Conservation (phyloP, 108 stramenopile species). For the Pseudonitzschia multiseries region DNA sequence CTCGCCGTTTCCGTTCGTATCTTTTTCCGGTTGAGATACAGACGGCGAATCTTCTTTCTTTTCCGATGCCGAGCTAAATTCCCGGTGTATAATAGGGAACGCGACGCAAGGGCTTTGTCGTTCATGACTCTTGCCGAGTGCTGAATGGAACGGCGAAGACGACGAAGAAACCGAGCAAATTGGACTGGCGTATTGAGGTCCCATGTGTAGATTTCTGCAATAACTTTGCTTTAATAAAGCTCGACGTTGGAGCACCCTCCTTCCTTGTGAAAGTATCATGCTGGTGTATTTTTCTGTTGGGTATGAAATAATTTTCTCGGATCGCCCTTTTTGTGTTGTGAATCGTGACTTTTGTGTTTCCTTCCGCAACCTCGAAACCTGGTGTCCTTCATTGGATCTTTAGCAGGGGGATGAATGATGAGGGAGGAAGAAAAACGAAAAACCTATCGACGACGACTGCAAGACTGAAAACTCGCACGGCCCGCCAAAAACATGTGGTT, state of each 20-base stretch:
- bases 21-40: background rate
- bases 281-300: background rate
- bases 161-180: constrained; percentile 12
- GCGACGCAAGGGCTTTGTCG: background rate
- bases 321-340: background rate
- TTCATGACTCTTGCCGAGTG: background rate
- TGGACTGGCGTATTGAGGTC: background rate
- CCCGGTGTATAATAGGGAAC: background rate
- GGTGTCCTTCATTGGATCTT: background rate
- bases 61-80: background rate
- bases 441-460: background rate
- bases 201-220: background rate
- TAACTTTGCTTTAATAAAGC: background rate
- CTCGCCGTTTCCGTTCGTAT: background rate
- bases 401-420: background rate
- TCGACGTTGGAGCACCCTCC: background rate
- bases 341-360: background rate
- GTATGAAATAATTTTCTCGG: background rate
- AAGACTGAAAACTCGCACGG: background rate
- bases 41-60: background rate
- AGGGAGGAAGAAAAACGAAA: background rate
- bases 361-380: background rate
- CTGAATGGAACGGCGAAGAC: background rate
- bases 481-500: too few species aligned
- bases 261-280: constrained; percentile 14